Conservation (phyloP, 257 asterid species). For the Oldenlandia corymbosa region DNA sequence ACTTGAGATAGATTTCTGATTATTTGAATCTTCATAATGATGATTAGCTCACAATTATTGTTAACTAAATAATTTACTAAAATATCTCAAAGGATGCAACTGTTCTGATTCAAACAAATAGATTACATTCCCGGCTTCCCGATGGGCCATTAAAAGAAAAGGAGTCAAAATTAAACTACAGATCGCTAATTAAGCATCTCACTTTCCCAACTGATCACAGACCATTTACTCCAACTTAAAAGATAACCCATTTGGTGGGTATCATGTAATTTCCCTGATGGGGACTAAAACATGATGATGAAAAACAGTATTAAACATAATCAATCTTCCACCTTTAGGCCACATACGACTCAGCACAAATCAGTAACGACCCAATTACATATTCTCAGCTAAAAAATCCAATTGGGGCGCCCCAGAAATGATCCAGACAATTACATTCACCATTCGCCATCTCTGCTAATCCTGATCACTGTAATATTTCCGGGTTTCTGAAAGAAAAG, state of each 20-base stretch:
- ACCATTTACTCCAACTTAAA: slow-evolving; percentile 8
- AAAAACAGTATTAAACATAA: neutral
- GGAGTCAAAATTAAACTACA: neutral
- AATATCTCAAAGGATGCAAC: neutral
- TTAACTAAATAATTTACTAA: neutral
- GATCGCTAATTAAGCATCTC: neutral
- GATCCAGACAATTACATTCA: neutral
- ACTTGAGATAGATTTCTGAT: too few species aligned
- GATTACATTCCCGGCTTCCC: neutral
- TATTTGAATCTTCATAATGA: too few species aligned
- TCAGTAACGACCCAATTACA: slow-evolving; percentile 3
- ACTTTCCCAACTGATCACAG: slow-evolving; percentile 15
- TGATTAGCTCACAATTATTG: neutral
- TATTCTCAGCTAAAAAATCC: neutral
- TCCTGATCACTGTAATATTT: slow-evolving; percentile 1
- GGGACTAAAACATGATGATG: neutral
- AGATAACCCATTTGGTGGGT: neutral
- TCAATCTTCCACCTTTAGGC: neutral
- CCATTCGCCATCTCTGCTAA: neutral
- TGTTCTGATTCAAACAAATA: neutral
- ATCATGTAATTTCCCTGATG: neutral
- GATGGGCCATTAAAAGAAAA: neutral
- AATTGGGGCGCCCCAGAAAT: slow-evolving; percentile 6
- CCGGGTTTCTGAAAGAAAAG: neutral
- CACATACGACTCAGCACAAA: slow-evolving; percentile 9